A percentile compares a stretch with the other conserved stretches of the same genome.
Evolutionary conservation across 2,329 filamentous ascomycete genomes (phyloP).

Genomic region (Cladosporium sp.): DNA sequence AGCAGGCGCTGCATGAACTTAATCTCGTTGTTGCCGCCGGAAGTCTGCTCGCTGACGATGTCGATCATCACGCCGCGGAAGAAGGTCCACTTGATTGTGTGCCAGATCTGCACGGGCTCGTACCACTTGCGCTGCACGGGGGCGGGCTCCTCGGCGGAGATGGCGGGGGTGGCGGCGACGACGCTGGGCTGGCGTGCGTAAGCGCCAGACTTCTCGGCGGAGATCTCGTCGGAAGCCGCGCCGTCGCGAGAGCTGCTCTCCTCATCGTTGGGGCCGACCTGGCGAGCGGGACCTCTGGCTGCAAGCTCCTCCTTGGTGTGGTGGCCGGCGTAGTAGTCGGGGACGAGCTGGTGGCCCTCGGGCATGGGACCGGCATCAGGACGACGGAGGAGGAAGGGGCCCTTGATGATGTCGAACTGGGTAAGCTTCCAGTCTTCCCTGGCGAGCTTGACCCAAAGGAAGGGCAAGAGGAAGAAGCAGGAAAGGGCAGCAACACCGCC

Average conservation of each 20-base stretch:
- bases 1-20: slow-evolving; percentile 35
- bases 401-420: slow-evolving; percentile 49
- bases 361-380: slow-evolving; percentile 36
- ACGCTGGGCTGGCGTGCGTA: slow-evolving; percentile 11
- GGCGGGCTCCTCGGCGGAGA: slow-evolving; percentile 13
- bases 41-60: slow-evolving; percentile 38
- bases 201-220: slow-evolving; percentile 11
- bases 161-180: slow-evolving; percentile 5
- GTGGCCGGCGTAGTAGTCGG: slow-evolving; percentile 53
- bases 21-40: slow-evolving; percentile 31
- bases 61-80: slow-evolving; percentile 51
- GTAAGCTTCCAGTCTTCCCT: slow-evolving; percentile 58
- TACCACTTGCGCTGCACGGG: slow-evolving; percentile 37
- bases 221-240: slow-evolving; percentile 11
- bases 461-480: slow-evolving; percentile 53
- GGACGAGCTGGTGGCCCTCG: slow-evolving; percentile 31
- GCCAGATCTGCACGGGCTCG: slow-evolving; percentile 41
- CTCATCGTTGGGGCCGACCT: slow-evolving; percentile 22
- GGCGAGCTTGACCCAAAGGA: slow-evolving; percentile 54
- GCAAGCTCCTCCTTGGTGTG: slow-evolving; percentile 48
- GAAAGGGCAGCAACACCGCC: slow-evolving; percentile 47
- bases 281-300: slow-evolving; percentile 19
- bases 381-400: slow-evolving; percentile 24
- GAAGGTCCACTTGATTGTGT: slow-evolving; percentile 42
- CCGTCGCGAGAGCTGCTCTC: slow-evolving; percentile 19